Evolutionary conservation across 176 grass and related monocot species (phyloP), one percentile per base, ranked within the genome.

Genomic region (Themeda triandra): DNA sequence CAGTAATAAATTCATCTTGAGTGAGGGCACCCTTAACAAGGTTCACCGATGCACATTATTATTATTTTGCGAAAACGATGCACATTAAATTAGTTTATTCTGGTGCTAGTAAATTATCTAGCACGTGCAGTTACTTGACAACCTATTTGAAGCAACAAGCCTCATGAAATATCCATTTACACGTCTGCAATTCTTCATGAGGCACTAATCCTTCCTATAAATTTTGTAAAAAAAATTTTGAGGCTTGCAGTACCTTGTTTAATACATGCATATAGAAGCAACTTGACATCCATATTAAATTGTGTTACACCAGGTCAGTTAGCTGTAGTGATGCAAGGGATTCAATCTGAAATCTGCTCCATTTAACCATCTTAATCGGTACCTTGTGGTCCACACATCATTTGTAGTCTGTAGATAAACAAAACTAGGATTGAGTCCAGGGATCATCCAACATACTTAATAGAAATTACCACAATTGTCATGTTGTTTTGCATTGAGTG

Each of bases 81-180:
- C 19, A 66, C 12, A 4, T 80, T 71, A 63, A 71, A 37, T 33
- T 36, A 10, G 40, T 78, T 64, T 65, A 70, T 77, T 77, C 36
- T 63, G 30, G 31, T 46, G 76, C 66, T 35, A 40, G 27, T 44
- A 71, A 48, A 63, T 30, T 51, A 71, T 83, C 29, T 70, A 49
- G 12, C 82, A 8, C 8, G 28, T 59, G 31, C 51, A 60, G 63
- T 62, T 76, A 70, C 8, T 17, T 9, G n/a, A 51, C 27, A 75
- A 24, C 31, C 31, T 87, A 73, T 65, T 4, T 81, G 24, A 81
- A 87, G 78, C 25, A 75, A 63, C 15, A 75, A 24, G 10, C 8
- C 14, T 33, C 65, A 75, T 80, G 39, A 29, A 66, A 33, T 66
- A 9, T 45, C 66, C 21, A 71, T 39, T 8, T 48, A 13, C 33